phyloP scores from a whole-genome alignment of 441 rosid species.

The Flueggea neowawraea region DNA sequence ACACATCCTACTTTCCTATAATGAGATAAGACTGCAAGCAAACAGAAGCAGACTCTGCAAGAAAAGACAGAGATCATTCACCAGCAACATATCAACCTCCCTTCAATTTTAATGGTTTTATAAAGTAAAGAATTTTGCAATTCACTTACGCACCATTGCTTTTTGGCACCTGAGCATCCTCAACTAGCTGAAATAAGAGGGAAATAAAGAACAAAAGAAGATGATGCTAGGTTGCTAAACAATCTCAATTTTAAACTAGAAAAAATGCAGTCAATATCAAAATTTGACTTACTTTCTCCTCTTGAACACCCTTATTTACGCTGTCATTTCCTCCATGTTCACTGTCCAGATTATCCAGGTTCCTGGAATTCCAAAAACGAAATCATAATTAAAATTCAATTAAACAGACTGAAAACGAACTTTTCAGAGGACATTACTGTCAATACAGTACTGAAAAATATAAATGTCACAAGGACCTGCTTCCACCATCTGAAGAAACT shows the following conservation, averaged over 20 bases:
- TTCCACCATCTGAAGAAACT: slow-evolving; percentile 39
- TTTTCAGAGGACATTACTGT: too few relatives aligned
- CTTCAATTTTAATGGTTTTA: not conserved
- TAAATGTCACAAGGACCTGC: slow-evolving; percentile 38
- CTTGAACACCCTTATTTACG: slow-evolving; percentile 27
- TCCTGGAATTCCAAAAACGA: slow-evolving; percentile 25
- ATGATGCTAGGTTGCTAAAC: not conserved
- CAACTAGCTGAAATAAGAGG: slow-evolving; percentile 22
- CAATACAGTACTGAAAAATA: not conserved
- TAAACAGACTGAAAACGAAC: too few relatives aligned
- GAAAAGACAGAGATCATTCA: too few relatives aligned
- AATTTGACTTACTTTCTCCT: slow-evolving; percentile 36
- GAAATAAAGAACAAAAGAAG: slow-evolving; percentile 7
- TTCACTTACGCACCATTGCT: slow-evolving; percentile 35
- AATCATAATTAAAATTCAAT: slow-evolving; percentile 4
- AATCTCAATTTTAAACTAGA: slow-evolving; percentile 7
- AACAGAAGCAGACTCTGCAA: not conserved
- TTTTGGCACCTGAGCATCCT: slow-evolving; percentile 26
- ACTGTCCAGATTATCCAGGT: slow-evolving; percentile 28
- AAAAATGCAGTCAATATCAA: slow-evolving; percentile 2
- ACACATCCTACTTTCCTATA: not conserved
- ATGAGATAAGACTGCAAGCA: not conserved
- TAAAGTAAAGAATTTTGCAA: not conserved
- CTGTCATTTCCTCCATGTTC: slow-evolving; percentile 31
- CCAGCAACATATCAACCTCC: not conserved